Percentiles rank a stretch among this genome's conserved stretches.
Conservation (phyloP, 768 basidiomycete genomes). For the Pisolithus microcarpus region DNA sequence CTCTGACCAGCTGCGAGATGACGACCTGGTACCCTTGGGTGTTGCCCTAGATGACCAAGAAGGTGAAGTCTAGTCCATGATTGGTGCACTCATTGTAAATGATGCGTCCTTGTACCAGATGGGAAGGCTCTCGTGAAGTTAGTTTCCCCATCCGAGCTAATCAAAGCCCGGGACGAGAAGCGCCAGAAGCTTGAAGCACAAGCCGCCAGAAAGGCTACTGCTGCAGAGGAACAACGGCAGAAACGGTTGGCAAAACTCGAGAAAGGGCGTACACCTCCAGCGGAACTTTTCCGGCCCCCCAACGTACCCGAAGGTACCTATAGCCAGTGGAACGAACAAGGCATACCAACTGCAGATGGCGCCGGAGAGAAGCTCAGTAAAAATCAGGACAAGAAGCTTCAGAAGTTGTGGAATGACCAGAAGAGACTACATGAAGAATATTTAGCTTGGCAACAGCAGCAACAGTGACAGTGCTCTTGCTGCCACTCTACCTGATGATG, state of each 20-base stretch:
- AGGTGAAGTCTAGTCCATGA: constrained; percentile 39
- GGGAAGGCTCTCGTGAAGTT: constrained; percentile 94
- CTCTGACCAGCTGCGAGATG: constrained; percentile 85
- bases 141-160: constrained; percentile 72
- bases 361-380: constrained; percentile 84
- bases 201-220: constrained; percentile 68
- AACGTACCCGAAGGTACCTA: constrained; percentile 68
- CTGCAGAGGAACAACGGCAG: constrained; percentile 54
- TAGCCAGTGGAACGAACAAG: constrained; percentile 76
- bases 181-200: constrained; percentile 67
- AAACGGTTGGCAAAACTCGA: constrained; percentile 77
- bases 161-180: constrained; percentile 86
- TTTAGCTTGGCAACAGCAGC: constrained; percentile 39
- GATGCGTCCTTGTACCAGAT: constrained; percentile 39
- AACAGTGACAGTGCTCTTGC: neutral
- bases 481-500: neutral
- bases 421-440: constrained; percentile 77
- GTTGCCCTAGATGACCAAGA: constrained; percentile 96
- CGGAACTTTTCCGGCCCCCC: constrained; percentile 80
- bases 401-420: constrained; percentile 69
- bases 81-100: neutral
- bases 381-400: constrained; percentile 65
- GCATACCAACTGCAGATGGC: constrained; percentile 78
- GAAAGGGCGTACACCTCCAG: constrained; percentile 68
- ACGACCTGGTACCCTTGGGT: constrained; percentile 86